phyloP scores from a whole-genome alignment of 2,329 filamentous ascomycete species.

The Fusarium pseudocircinatum region DNA sequence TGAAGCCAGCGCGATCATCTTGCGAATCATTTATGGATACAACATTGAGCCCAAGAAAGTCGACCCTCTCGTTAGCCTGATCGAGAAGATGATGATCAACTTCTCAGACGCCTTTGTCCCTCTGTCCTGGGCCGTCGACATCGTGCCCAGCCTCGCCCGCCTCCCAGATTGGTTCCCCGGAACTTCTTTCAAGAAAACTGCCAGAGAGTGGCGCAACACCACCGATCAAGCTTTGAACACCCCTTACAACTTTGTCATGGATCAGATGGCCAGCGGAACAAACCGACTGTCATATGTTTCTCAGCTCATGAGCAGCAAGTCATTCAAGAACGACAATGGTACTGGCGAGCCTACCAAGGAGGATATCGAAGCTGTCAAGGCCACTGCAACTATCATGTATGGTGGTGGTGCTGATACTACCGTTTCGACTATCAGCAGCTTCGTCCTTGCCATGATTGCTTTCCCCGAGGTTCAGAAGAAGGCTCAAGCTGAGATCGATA shows the following conservation, averaged over 20 bases:
- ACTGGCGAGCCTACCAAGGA: constrained; percentile 7
- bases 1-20: constrained; percentile 41
- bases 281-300: constrained; percentile 43
- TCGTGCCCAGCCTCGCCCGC: constrained; percentile 44
- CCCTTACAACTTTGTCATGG: constrained; percentile 46
- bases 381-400: constrained; percentile 42
- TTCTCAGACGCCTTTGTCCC: constrained; percentile 44
- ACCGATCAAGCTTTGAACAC: constrained; percentile 30
- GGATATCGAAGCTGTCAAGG: constrained; percentile 40
- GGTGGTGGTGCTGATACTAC: constrained; percentile 46
- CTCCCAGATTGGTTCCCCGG: constrained; percentile 47
- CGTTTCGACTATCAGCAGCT: constrained; percentile 36
- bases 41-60: constrained; percentile 41
- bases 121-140: constrained; percentile 47
- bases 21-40: constrained; percentile 48
- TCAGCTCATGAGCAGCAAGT: constrained; percentile 33
- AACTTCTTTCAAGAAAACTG: constrained; percentile 44
- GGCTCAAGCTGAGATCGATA: constrained; percentile 44
- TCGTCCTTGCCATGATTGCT: constrained; percentile 42
- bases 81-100: constrained; percentile 44
- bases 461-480: constrained; percentile 38
- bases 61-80: constrained; percentile 45
- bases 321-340: constrained; percentile 5
- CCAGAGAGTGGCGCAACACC: constrained; percentile 37
- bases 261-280: constrained; percentile 37